Base-by-base conservation (phyloP, 2,329 filamentous ascomycete species). In the Epicoccum sorghinum region DNA sequence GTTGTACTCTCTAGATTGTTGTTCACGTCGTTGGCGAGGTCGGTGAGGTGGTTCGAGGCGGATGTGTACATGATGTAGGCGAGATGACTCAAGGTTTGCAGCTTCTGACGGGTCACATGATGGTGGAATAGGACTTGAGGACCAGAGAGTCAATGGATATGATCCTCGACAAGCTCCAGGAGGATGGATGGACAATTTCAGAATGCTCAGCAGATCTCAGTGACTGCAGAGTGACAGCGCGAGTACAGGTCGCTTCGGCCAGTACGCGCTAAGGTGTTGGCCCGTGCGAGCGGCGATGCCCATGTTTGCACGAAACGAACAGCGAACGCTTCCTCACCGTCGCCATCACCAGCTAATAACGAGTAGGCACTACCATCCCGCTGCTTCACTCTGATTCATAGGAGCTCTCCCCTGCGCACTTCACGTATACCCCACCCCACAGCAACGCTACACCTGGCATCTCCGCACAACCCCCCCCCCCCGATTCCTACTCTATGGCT, bases 401-500 rank as follows among this genome's bases (percentile, higher is more conserved):
- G 52, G 43, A 47, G 42, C 38, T 54, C 47, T 57, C 45, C 49
- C 60, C 56, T 48, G 43, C 49, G 33, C 39, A 36, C 42, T 27
- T 10, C 42, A 24, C 41, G 37, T 33, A 32, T 30, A 36, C 47
- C 44, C 58, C 54, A 45, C 47, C 48, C 45, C 57, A 32, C 43
- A 47, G 46, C 43, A 57, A 58, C 32, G 39, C 51, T 52, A 55
- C 49, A 58, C 57, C 59, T 63, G 59, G 64, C 66, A 47, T 56
- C 60, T 64, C 59, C 57, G 44, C 57, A 52, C 38, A 29, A 56
- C 60, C 57, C 59, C 18, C 58, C 60, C 57, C 59, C 18, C 58
- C 62, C 62, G 59, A 57, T 56, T 65, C 62, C 61, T 52, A 65
- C 64, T 60, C 60, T 38, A 73, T 73, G 69, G 70, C 70, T 70